Evolutionary conservation across 2,329 filamentous ascomycete species (phyloP).

Genomic region (Colletotrichum noveboracense): DNA sequence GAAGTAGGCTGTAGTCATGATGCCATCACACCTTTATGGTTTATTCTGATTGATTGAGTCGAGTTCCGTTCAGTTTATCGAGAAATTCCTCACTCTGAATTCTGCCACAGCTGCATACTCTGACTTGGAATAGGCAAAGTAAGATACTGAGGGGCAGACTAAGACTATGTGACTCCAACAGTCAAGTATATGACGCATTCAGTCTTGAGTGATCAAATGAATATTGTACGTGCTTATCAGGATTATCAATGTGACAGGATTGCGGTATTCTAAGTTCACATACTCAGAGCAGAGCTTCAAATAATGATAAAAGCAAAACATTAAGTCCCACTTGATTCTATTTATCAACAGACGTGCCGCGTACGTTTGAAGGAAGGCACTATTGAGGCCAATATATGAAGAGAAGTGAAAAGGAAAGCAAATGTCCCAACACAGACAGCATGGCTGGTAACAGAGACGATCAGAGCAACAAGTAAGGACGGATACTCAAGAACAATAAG

Average conservation of each 20-base stretch:
- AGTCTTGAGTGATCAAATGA: not conserved
- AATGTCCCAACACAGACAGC: too few relatives aligned
- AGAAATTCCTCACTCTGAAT: not conserved
- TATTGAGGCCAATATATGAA: too few relatives aligned
- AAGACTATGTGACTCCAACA: not conserved
- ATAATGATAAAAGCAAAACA: not conserved
- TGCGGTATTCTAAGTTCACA: not conserved
- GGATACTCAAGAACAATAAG: not conserved
- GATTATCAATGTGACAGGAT: not conserved
- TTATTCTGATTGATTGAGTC: not conserved
- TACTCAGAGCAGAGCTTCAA: not conserved
- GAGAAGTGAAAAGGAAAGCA: too few relatives aligned
- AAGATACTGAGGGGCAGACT: not conserved
- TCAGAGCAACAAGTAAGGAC: not conserved
- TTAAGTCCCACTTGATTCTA: not conserved
- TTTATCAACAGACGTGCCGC: not conserved
- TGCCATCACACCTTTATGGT: not conserved
- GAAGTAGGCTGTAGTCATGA: not conserved
- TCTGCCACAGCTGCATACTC: not conserved
- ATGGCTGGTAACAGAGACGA: not conserved
- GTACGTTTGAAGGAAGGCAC: not conserved
- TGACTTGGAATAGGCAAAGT: not conserved
- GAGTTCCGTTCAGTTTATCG: not conserved
- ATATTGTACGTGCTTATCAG: not conserved
- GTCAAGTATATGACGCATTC: not conserved